Base-by-base conservation (phyloP, 2,329 filamentous ascomycete genomes). In the Ophiocordyceps camponoti-leonardi region DNA sequence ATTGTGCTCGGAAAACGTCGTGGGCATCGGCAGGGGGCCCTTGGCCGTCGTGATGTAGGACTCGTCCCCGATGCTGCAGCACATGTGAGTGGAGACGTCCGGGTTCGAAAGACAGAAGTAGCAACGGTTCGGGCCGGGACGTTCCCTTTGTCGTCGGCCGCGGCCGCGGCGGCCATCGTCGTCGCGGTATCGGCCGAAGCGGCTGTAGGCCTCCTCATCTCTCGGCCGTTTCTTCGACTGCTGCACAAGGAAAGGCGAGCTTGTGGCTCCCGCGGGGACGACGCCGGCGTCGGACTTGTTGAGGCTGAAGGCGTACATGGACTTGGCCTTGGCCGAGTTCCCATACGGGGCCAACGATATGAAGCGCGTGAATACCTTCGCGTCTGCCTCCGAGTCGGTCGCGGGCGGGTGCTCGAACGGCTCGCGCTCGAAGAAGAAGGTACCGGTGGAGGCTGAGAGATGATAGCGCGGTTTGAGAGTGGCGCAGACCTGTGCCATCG, bases 51-150 rank as follows among this genome's bases (percentile, higher is more conserved):
- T 94, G 46, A 96, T 65, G 61, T 96, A 96, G 45, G 79, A 74
- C 49, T 94, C 83, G 18, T 87, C 80, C 45, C 85, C 92, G 51
- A 98, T 90, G 23, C 83, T 87, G 51, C 83, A 83, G 55, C 95
- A 82, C 62, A 98, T 83, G 63, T 98, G 90, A 1, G 81, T 82
- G 45, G 84, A 83, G 41, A 92, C 69, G 49, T 82, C 83, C 6
- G 83, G 78, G 60, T 94, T 95, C 6, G 86, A 88, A 12, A 98
- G 72, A 59, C 92, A 98, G 67, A 98, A 96, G 69, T 92, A 98
- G 65, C 92, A 98, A 55, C 82, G 75, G 45, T 81, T 80, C 2
- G 86, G 86, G 0, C 80, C 78, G 0, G 78, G 79, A 7, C 77
- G 78, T 13, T 80, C 78, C 6, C 70, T 55, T 59, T 63, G 47